Percentiles rank a stretch among this genome's conserved stretches.
Evolutionary conservation across 2,329 filamentous ascomycete species (phyloP).

Genomic region (Claviceps pusilla): DNA sequence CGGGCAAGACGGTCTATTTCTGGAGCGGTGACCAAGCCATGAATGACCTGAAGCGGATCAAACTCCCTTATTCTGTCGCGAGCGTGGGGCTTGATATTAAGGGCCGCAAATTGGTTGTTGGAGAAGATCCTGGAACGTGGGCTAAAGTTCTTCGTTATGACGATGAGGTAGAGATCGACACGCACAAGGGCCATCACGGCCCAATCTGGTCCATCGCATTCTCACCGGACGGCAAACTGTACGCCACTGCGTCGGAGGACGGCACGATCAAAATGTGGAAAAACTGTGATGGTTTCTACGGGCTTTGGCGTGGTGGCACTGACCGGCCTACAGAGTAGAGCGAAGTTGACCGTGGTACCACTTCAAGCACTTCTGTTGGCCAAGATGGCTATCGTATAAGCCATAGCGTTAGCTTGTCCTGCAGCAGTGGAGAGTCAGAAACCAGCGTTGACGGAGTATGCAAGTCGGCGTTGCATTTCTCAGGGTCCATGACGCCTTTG

Average conservation of each 20-base stretch:
- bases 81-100: constrained; percentile 78
- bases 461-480: background rate
- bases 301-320: constrained; percentile 43
- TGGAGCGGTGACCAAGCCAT: constrained; percentile 64
- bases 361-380: background rate
- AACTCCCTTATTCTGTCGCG: constrained; percentile 71
- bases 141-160: constrained; percentile 89
- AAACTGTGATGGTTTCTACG: constrained; percentile 51
- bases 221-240: constrained; percentile 88
- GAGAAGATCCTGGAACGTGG: constrained; percentile 87
- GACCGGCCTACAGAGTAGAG: constrained; percentile 23
- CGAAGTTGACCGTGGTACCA: constrained; percentile 10
- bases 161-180: constrained; percentile 67
- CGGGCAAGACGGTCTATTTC: constrained; percentile 89
- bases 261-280: constrained; percentile 91
- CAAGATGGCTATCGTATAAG: constrained; percentile 4
- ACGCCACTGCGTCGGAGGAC: constrained; percentile 91
- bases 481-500: background rate
- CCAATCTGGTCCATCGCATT: constrained; percentile 94
- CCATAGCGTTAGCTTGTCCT: constrained; percentile 7
- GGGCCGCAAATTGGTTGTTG: constrained; percentile 72
- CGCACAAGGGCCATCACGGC: constrained; percentile 92
- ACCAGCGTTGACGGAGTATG: constrained; percentile 1
- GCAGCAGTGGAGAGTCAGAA: constrained; percentile 7
- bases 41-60: constrained; percentile 60